Evolutionary conservation across 2,329 filamentous ascomycete genomes (phyloP).

Genomic region (Cladosporium sp.): DNA sequence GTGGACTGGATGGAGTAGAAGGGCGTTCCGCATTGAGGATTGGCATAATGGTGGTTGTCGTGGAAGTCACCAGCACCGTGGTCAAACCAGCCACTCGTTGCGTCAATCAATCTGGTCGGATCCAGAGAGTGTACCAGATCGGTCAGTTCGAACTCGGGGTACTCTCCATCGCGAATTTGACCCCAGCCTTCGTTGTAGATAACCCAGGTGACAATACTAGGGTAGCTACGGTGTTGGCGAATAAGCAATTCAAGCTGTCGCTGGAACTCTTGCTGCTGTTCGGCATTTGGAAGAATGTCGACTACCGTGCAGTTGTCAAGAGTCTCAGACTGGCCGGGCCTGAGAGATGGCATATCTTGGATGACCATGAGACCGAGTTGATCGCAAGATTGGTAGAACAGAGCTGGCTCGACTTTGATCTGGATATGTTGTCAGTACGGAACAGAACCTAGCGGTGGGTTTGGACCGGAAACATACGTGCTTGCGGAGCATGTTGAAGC

Average conservation of each 20-base stretch:
- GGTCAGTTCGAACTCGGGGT: conserved; percentile 54
- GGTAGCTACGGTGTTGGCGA: conserved; percentile 59
- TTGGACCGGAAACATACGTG: conserved; percentile 46
- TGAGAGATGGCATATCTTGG: conserved; percentile 64
- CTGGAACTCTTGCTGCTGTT: conserved; percentile 59
- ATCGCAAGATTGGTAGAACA: conserved; percentile 64
- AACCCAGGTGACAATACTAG: conserved; percentile 62
- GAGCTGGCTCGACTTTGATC: conserved; percentile 61
- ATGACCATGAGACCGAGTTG: conserved; percentile 59
- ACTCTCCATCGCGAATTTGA: conserved; percentile 47
- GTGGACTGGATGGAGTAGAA: conserved; percentile 57
- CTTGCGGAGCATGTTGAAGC: conserved; percentile 65
- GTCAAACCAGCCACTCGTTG: conserved; percentile 62
- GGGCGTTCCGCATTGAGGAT: conserved; percentile 65
- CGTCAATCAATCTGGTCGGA: conserved; percentile 59
- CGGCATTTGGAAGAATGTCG: conserved; percentile 33
- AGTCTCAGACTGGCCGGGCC: conserved; percentile 34
- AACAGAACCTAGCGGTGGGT: not conserved
- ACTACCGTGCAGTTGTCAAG: conserved; percentile 20
- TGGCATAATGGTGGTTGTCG: conserved; percentile 69
- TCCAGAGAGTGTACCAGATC: conserved; percentile 54
- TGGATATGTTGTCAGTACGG: conserved; percentile 16
- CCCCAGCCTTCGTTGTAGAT: conserved; percentile 73
- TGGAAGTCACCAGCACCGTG: conserved; percentile 63
- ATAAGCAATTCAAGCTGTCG: conserved; percentile 59